Evolutionary conservation across 768 basidiomycete species (phyloP).

Genomic region (Serendipita sp.): DNA sequence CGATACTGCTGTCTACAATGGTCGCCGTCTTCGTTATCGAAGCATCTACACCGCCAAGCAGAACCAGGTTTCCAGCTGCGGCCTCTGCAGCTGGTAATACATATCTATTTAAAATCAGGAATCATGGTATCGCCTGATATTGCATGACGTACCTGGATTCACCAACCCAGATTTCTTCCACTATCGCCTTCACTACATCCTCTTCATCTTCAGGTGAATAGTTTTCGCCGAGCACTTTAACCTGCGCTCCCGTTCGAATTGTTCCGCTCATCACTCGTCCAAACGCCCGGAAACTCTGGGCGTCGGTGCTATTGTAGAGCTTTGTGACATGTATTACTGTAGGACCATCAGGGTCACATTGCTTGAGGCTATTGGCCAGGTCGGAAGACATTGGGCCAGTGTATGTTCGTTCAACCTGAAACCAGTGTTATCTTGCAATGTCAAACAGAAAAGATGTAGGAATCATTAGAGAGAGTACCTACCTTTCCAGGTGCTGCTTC

Average conservation of each 20-base stretch:
- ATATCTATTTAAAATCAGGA: slow-evolving; percentile 38
- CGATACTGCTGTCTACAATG: slow-evolving; percentile 48
- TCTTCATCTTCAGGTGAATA: slow-evolving; percentile 99
- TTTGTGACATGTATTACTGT: slow-evolving; percentile 88
- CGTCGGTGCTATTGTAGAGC: slow-evolving; percentile 91
- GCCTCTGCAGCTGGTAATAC: slow-evolving; percentile 79
- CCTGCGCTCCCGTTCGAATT: slow-evolving; percentile 56
- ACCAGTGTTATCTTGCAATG: not conserved
- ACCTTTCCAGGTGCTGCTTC: slow-evolving; percentile 47
- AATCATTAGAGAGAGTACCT: not conserved
- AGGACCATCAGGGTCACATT: slow-evolving; percentile 70
- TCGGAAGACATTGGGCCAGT: slow-evolving; percentile 76
- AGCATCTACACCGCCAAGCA: slow-evolving; percentile 82
- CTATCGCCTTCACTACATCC: slow-evolving; percentile 74
- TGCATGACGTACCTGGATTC: slow-evolving; percentile 57
- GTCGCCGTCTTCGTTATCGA: slow-evolving; percentile 95
- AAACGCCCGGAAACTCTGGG: slow-evolving; percentile 90
- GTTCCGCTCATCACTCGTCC: slow-evolving; percentile 91
- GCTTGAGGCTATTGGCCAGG: slow-evolving; percentile 60
- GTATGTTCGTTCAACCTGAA: slow-evolving; percentile 67
- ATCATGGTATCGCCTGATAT: not conserved
- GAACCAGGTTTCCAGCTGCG: slow-evolving; percentile 80
- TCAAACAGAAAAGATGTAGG: not conserved
- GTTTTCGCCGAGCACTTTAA: slow-evolving; percentile 96
- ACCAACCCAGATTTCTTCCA: slow-evolving; percentile 81